Base-by-base conservation (phyloP, 2,329 filamentous ascomycete species). In the Epichloe brachyelytri region DNA sequence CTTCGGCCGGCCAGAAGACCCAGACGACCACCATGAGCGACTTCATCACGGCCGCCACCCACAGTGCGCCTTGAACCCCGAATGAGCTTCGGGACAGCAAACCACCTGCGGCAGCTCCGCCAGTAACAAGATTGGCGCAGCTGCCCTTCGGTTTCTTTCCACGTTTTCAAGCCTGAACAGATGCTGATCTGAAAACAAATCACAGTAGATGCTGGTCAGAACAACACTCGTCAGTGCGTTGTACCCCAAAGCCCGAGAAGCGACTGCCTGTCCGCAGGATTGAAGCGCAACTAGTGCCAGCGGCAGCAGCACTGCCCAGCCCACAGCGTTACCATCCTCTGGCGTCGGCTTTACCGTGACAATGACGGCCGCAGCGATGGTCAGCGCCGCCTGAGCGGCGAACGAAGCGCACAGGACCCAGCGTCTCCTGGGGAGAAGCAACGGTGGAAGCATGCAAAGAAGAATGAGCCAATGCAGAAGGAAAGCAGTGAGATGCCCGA, bases 151-250 rank as follows among this genome's bases (percentile, higher is more conserved):
- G 55, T 79, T 78, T 34, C 76, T 63, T 61, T 78, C 75, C 5
- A 63, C 63, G 53, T 79, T 79, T 40, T 62, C 55, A 8, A 61
- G 46, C 1, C 64, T 63, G 37, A 79, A 74, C 3, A 79, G 58
- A 22, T 72, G 64, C 34, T 69, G 66, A 51, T 88, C 85, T 1
- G 82, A 85, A 58, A 88, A 88, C 19, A 91, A 62, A 63, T 91
- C 87, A 62, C 85, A 89, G 69, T 90, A 91, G 55, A 87, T 82
- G 62, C 84, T 88, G 1, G 87, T 91, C 53, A 93, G 67, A 3
- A 90, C 87, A 15, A 89, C 86, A 54, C 83, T 88, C 0, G 86
- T 89, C 19, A 91, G 68, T 2, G 82, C 79, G 52, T 80, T 82
- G 61, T 82, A 84, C 59, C 81, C 77, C 53, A 91, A 66, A 0